Evolutionary conservation across 371 early-diverging fungal species (phyloP).

Genomic region (Actinomortierella wolfii): DNA sequence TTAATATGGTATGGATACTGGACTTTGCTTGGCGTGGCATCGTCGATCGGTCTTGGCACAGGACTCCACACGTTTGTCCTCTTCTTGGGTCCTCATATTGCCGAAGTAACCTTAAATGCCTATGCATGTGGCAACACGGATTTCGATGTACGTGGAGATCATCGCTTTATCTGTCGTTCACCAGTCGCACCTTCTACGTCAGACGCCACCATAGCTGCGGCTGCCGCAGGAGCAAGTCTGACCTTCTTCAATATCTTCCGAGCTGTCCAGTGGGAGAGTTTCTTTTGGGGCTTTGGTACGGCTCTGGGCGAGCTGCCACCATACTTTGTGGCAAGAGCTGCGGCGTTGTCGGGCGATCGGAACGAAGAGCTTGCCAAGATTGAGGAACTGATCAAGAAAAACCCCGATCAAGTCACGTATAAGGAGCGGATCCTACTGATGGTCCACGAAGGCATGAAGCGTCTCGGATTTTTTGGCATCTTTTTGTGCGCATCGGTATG

Average conservation of each 20-base stretch:
- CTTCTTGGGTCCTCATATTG: slow-evolving; percentile 90
- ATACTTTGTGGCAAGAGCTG: slow-evolving; percentile 91
- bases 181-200: too few species aligned
- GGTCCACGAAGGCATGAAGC: slow-evolving; percentile 69
- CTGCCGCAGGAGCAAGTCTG: slow-evolving; percentile 31
- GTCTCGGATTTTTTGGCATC: slow-evolving; percentile 87
- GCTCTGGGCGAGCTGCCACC: slow-evolving; percentile 95
- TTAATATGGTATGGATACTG: slow-evolving; percentile 89
- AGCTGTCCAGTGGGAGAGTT: slow-evolving; percentile 77
- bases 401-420: slow-evolving; percentile 48
- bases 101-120: slow-evolving; percentile 81
- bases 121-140: slow-evolving; percentile 74
- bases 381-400: slow-evolving; percentile 56
- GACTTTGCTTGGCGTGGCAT: slow-evolving; percentile 83
- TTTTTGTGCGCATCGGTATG: slow-evolving; percentile 85
- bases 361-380: slow-evolving; percentile 65
- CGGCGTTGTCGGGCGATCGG: slow-evolving; percentile 71
- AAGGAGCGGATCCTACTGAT: slow-evolving; percentile 66
- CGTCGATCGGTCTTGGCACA: slow-evolving; percentile 91
- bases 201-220: slow-evolving; percentile 8
- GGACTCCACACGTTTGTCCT: slow-evolving; percentile 93
- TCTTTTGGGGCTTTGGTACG: slow-evolving; percentile 92
- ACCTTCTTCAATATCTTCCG: slow-evolving; percentile 62
- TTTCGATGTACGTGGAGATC: slow-evolving; percentile 68
- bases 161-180: slow-evolving; percentile 51